Base-by-base conservation (phyloP, 2,329 filamentous ascomycete species). In the Boeremia exigua region DNA sequence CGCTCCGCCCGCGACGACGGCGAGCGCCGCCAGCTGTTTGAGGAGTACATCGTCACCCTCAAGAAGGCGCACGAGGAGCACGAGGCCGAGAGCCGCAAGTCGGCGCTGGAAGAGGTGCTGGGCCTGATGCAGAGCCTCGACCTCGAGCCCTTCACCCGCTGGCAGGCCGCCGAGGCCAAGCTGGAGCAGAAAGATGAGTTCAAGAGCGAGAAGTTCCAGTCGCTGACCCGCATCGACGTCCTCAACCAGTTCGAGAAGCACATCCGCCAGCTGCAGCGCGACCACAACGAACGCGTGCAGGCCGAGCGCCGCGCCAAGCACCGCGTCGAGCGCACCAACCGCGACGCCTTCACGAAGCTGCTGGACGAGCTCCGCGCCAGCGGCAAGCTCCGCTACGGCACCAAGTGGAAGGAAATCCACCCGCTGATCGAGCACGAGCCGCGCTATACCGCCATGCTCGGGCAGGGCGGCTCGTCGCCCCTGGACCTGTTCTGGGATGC, bases 401-500 rank as follows among this genome's bases (percentile, higher is more conserved):
- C 88, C 54, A 97, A 96, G 76, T 99, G 95, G 95, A 90, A 84
- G 75, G 85, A 92, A 56, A 83, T 98, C 60, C 82, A 89, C 63
- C 86, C 89, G 0, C 74, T 89, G 43, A 84, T 99, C 64, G 85
- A 90, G 66, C 81, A 90, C 51, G 95, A 99, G 69, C 84, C 88
- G 43, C 90, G 93, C 63, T 98, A 96, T 76, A 83, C 82, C 66
- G 87, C 86, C 61, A 92, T 96, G 82, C 84, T 93, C 56, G 93
- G 92, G 47, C 91, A 96, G 71, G 78, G 85, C 55, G 93, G 94
- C 52, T 96, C 93, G 4, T 90, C 86, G 4, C 91, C 95, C 12
- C 83, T 96, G 62, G 92, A 98, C 69, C 81, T 99, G 6, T 98
- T 99, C 79, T 97, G 94, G 92, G 95, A 99, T 73, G 81, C 93